Base-by-base conservation (phyloP, 2,329 filamentous ascomycete species). In the Alternaria solani region DNA sequence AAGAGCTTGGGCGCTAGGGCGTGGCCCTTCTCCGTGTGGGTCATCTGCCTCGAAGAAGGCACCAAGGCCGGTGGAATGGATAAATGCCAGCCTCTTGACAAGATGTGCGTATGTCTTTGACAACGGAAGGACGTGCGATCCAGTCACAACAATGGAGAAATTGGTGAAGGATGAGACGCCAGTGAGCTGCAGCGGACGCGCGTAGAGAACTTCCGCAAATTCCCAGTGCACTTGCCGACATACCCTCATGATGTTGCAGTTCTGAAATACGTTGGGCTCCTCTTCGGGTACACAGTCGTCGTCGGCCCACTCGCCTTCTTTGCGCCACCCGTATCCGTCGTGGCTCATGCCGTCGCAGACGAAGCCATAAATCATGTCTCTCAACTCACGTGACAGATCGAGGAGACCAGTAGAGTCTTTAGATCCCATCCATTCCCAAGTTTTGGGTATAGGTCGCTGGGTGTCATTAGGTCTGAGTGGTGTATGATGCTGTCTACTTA, bases 221-320 rank as follows among this genome's bases (percentile, higher is more conserved):
- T 55, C 51, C 28, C 32, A 46, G 16, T 55, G 51, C 9, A 46
- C n/a, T 11, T 55, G 30, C 5, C 41, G 41, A 16, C 39, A 55
- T 6, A 16, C 28, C 8, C 11, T 18, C 41, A 46, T 36, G 16
- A 38, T 55, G 30, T 43, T 30, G 20, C 41, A 54, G 20, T 54
- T 32, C 9, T 54, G 39, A 12, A 25, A 34, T 9, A 8, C 1
- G 14, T 2, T 18, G n/a, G 28, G 11, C n/a, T 14, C n/a, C 18
- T 9, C 2, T 11, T 7, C 8, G 36, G 4, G 6, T 20, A 20
- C 18, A 18, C 4, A 20, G 8, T 7, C 3, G 36, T 38, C 36
- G 9, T 16, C 16, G 6, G 18, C 18, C 12, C 32, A 16, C 16
- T 25, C 30, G 30, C 8, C 12, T 34, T 23, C 34, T 4, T 48